A percentile compares a stretch with the other conserved stretches of the same genome.
Evolutionary conservation across 148 eudicot genomes (phyloP).

Genomic region (Vaccinium darrowii): DNA sequence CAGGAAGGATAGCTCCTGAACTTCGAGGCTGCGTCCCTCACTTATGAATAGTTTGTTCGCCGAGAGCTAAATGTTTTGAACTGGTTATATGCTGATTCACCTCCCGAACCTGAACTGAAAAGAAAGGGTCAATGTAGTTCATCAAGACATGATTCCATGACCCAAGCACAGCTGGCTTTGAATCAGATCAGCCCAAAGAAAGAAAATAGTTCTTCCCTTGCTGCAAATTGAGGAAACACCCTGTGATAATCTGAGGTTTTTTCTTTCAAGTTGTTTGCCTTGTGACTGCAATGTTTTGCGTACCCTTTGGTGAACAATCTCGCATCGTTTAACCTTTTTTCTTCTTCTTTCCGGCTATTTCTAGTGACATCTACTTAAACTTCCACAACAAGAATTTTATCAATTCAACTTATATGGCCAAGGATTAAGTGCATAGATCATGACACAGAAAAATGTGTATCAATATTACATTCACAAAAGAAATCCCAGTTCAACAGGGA

Average conservation of each 20-base stretch:
- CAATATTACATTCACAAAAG: too few relatives aligned
- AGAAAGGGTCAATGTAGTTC: not conserved
- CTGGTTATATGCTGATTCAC: not conserved
- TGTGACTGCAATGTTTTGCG: not conserved
- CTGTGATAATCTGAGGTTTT: not conserved
- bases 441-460: too few relatives aligned
- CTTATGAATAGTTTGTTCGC: too few relatives aligned
- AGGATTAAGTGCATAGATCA: not conserved
- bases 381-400: too few relatives aligned
- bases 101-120: not conserved
- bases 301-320: not conserved
- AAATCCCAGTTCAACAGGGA: too few relatives aligned
- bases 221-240: not conserved
- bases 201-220: not conserved
- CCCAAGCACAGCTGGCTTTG: not conserved
- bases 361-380: not conserved
- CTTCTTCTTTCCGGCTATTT: too few relatives aligned
- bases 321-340: too few relatives aligned
- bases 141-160: not conserved
- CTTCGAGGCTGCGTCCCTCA: not conserved
- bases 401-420: not conserved
- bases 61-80: not conserved
- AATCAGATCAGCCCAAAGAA: not conserved
- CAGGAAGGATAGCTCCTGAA: not conserved
- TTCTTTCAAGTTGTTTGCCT: not conserved